These are phyloP conservation scores for Casuarina equisetifolia DNA, from an alignment of 306 rosid genomes.

Conservation along the genomic window DNA sequence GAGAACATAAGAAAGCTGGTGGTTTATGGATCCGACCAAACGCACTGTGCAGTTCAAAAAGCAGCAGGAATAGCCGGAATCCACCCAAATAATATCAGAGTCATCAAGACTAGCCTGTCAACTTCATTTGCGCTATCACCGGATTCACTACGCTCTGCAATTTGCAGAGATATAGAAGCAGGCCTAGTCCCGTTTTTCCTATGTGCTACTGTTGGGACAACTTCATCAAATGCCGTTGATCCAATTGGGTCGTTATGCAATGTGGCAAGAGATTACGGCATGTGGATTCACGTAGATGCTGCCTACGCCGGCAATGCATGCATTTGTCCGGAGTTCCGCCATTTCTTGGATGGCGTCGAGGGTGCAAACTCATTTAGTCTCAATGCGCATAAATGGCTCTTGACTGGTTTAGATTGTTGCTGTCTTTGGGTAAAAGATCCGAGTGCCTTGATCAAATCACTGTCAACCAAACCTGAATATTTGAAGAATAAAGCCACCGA, in stretches of 20 bases:
- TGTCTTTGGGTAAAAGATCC: conserved; percentile 40
- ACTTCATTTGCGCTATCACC: no score
- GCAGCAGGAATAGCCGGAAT: conserved; percentile 29
- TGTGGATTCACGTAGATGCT: conserved; percentile 51
- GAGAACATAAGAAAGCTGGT: conserved; percentile 25
- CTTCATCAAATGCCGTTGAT: no score
- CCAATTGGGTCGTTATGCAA: no score
- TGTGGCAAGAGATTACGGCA: conserved; percentile 3
- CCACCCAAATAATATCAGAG: conserved; percentile 11
- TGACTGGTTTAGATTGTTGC: conserved; percentile 41
- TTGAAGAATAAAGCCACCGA: conserved; percentile 20
- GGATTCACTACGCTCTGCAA: no score
- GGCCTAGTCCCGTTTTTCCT: no score
- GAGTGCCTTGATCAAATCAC: conserved; percentile 10
- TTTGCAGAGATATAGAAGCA: no score
- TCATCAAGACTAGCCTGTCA: conserved; percentile 15
- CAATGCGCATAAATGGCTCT: conserved; percentile 48
- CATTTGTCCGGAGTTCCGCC: conserved; percentile 48
- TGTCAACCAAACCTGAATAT: conserved; percentile 20
- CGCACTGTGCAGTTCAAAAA: conserved; percentile 25
- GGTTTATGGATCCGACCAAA: conserved; percentile 48
- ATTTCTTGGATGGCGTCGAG: conserved; percentile 36
- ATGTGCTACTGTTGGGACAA: no score
- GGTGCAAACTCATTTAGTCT: conserved; percentile 37
- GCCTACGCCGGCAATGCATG: conserved; percentile 44